Evolutionary conservation across 106 monocot genomes (phyloP), one percentile per base, ranked within the genome.

Genomic region (Apostasia ramifera): DNA sequence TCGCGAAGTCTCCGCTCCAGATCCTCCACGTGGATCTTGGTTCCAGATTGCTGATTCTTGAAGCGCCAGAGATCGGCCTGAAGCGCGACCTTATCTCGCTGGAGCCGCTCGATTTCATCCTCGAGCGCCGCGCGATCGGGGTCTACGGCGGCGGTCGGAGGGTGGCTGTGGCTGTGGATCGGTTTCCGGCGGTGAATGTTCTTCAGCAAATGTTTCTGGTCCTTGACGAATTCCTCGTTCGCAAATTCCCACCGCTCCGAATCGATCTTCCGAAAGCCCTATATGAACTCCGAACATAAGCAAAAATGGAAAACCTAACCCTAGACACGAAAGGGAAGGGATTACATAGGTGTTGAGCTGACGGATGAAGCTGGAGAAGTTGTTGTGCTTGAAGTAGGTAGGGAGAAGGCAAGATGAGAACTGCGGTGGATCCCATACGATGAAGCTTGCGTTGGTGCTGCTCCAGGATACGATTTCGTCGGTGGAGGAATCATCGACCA

Each of bases 331-430:
- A 7, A 54, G 13, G 37, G 46, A 62, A 26, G 43, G 8, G 64
- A 13, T 47, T 75, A 93, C 95, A 59, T 95, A 95, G 66, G 95
- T 95, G 67, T 95, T 95, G 78, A 95, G 95, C 84, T 95, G 95
- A 15, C 95, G 88, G 68, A 95, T 88, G 88, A 95, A 95, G 82
- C 91, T 91, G 82, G 95, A 91, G 84, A 91, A 91, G 69, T 95
- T 95, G 76, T 77, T 95, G 88, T 95, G 95, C 82, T 95, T 95
- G 86, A 95, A 95, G 68, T 88, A 95, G 73, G 78, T 76, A 42
- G 95, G 95, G 54, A 95, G 88, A 42, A 95, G 86, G 49, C 75
- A 68, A 47, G 88, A 74, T 44, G 88, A 80, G 80, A 95, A 95
- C 10, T 95, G 88, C 48, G 95, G 88, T 12, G 91, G 82, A 56